Evolutionary conservation across 176 grass and related monocot genomes (phyloP), one percentile per base, ranked within the genome.

Genomic region (Pharus latifolius): DNA sequence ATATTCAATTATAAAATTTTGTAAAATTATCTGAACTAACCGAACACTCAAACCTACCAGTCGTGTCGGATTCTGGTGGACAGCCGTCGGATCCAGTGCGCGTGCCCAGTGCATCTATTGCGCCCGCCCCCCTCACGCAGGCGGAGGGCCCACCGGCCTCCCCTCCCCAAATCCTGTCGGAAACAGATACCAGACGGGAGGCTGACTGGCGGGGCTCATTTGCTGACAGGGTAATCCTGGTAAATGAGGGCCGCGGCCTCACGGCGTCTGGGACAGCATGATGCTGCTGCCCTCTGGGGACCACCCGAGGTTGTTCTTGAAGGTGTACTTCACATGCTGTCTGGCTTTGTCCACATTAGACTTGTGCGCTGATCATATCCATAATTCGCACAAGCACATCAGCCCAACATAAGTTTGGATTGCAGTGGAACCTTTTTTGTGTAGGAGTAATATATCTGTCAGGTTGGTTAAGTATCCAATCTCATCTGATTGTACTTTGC

Each of bases 21-120:
- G n/a, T n/a, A n/a, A n/a, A n/a, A n/a, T n/a, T n/a, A n/a, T n/a
- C n/a, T n/a, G n/a, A n/a, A n/a, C n/a, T n/a, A n/a, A n/a, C n/a
- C n/a, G n/a, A n/a, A n/a, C n/a, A n/a, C n/a, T n/a, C n/a, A n/a
- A n/a, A n/a, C n/a, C n/a, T n/a, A n/a, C n/a, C n/a, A n/a, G 16
- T 1, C 58, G 33, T 67, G 72, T 82, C 54, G 63, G 18, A 38
- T 49, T 65, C 11, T 34, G 43, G 63, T 60, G 71, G 53, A 67
- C 71, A 82, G 71, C 71, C 31, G 80, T 73, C 69, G 60, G 69
- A 74, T 59, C 69, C 27, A 56, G 20, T 46, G 64, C 72, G 56
- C 56, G 80, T 72, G 69, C 67, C 69, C 58, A 45, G 49, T 37
- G 60, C 62, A 67, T 78, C 60, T 32, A 75, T 22, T 29, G 57